phyloP scores from a whole-genome alignment of 441 rosid species.

The Jatropha multifida region DNA sequence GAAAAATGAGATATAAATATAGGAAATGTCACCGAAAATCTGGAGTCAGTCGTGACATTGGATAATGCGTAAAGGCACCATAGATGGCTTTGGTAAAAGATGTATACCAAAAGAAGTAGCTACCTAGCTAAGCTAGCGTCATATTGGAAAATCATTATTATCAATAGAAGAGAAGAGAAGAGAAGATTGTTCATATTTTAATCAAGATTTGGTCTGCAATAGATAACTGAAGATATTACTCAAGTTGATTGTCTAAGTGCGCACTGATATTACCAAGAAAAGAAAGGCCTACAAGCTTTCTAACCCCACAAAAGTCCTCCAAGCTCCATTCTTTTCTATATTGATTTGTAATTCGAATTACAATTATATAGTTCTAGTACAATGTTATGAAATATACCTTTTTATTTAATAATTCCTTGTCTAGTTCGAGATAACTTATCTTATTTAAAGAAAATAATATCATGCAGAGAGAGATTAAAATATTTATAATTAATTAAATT shows the following conservation, averaged over 20 bases:
- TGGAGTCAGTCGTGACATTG: neutral
- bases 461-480: too few relatives aligned
- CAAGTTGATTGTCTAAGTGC: constrained; percentile 31
- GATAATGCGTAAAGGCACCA: constrained; percentile 2
- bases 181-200: neutral
- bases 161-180: neutral
- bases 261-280: constrained; percentile 30
- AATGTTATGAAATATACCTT: too few relatives aligned
- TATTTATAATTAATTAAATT: too few relatives aligned
- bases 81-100: constrained; percentile 12
- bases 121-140: neutral
- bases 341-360: neutral
- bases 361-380: too few relatives aligned
- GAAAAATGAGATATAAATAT: neutral
- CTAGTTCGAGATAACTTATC: too few relatives aligned
- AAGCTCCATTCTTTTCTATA: constrained; percentile 1
- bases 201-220: constrained; percentile 28
- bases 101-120: neutral
- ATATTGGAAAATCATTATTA: neutral
- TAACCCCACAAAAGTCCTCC: constrained; percentile 33
- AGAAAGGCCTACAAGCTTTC: constrained; percentile 35
- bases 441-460: too few relatives aligned
- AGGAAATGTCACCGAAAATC: neutral
- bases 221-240: constrained; percentile 25
- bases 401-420: too few relatives aligned